A percentile compares a stretch with the other conserved stretches of the same genome.
Conservation (phyloP, 2,329 filamentous ascomycete genomes). For the Diplocarpon rosae region DNA sequence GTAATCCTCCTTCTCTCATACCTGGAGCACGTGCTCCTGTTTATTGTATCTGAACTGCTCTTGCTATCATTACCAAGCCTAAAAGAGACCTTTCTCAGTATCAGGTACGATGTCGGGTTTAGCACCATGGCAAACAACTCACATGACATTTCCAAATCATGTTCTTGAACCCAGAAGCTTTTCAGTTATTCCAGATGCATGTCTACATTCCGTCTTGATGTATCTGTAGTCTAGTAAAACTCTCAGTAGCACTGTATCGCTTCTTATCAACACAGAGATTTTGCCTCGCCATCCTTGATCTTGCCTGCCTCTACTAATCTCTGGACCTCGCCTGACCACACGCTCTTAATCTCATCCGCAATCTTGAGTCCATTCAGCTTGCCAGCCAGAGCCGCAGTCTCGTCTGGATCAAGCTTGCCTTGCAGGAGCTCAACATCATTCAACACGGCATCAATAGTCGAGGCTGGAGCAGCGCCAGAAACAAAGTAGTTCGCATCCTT, state of each 20-base stretch:
- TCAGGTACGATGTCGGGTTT: background rate
- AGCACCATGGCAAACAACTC: background rate
- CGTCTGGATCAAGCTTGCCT: conserved; percentile 79
- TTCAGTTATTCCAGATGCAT: background rate
- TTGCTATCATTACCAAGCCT: background rate
- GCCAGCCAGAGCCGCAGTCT: conserved; percentile 71
- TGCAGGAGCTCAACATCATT: conserved; percentile 80
- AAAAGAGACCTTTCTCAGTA: background rate
- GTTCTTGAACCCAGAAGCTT: conserved; percentile 8
- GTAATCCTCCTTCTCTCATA: too few species aligned
- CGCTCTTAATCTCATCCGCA: conserved; percentile 71
- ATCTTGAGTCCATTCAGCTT: conserved; percentile 75
- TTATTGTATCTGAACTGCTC: too few species aligned
- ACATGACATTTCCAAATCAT: conserved; percentile 10
- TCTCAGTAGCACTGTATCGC: conserved; percentile 29
- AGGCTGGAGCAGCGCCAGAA: conserved; percentile 57
- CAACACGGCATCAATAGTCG: conserved; percentile 72
- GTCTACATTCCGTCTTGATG: background rate
- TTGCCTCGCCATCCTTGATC: conserved; percentile 73
- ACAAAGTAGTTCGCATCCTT: conserved; percentile 98
- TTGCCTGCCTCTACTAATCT: conserved; percentile 72
- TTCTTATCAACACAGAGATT: conserved; percentile 40
- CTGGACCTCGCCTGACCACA: conserved; percentile 70
- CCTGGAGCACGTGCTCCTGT: too few species aligned
- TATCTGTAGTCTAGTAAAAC: conserved; percentile 1